Evolutionary conservation across 106 monocot genomes (phyloP).

Genomic region (Vanilla planifolia): DNA sequence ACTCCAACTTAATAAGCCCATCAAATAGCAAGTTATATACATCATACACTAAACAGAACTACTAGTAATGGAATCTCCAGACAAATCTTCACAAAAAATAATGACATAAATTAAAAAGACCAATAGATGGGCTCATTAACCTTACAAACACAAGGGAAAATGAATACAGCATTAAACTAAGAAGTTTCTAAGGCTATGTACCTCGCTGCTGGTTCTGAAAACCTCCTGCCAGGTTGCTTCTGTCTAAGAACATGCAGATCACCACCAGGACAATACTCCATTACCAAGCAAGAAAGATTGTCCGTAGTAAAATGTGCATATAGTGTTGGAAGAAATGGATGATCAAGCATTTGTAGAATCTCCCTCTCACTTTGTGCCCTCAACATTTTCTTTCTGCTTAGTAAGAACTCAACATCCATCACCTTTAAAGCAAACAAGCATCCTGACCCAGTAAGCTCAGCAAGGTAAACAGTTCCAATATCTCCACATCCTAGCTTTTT

Average conservation of each 20-base stretch:
- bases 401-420: slow-evolving; percentile 82
- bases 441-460: slow-evolving; percentile 60
- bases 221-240: slow-evolving; percentile 53
- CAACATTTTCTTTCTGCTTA: slow-evolving; percentile 77
- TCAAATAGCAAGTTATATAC: too few species aligned
- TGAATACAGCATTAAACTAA: too few species aligned
- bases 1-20: too few species aligned
- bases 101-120: too few species aligned
- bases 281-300: slow-evolving; percentile 65
- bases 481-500: slow-evolving; percentile 85
- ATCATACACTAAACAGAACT: too few species aligned
- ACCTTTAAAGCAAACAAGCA: slow-evolving; percentile 84
- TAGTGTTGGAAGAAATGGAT: slow-evolving; percentile 81
- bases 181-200: slow-evolving; percentile 22
- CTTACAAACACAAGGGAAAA: too few species aligned
- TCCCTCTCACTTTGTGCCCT: slow-evolving; percentile 88
- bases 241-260: slow-evolving; percentile 78
- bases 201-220: slow-evolving; percentile 75
- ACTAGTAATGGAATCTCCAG: too few species aligned
- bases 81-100: too few species aligned
- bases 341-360: slow-evolving; percentile 86
- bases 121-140: too few species aligned
- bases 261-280: slow-evolving; percentile 79
- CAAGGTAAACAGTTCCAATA: slow-evolving; percentile 93
- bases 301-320: slow-evolving; percentile 70